Evolutionary conservation across 1,284 basidiomycete genomes (phyloP), one percentile per base, ranked within the genome.

Genomic region (Puccinia polysora): DNA sequence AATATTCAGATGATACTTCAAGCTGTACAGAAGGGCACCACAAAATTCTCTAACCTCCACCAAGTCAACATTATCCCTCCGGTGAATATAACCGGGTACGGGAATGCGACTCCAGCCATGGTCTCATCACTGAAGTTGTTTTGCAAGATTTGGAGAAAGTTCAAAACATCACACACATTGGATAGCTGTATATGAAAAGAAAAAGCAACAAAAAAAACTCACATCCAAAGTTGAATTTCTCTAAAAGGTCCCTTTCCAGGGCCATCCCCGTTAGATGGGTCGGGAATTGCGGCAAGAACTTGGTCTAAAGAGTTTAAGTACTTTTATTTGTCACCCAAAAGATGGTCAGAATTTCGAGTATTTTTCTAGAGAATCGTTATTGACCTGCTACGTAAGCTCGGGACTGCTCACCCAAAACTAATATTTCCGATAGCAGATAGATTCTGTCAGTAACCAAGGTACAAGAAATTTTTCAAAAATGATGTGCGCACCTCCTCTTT

Each of bases 41-140:
- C n/a, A 15, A 20, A 50, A 36, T 23, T 5, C 2, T 28, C 23
- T 65, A 18, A 72, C 70, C 62, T 84, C 89, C 89, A 91, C 50
- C 86, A 83, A 1, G 85, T 82, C 0, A 88, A 88, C 18, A 86
- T 82, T 74, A 89, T 85, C 0, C 88, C 89, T 25, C 89, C 89
- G 0, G 89, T 91, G 76, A 89, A 91, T 52, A 90, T 85, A 34
- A 88, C 86, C 2, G 87, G 84, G 75, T 88, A 91, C 8, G 89
- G 89, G 78, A 88, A 87, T 1, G 84, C 88, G n/a, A 85, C 84
- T 1, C 89, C 89, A 7, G 89, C 89, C 8, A 91, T 81, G 75
- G 81, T 81, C 0, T 86, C 86, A 74, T 91, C 89, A 8, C 68
- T 71, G 23, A 8, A 49, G 2, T 14, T n/a, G n/a, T n/a, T n/a